Base-by-base conservation (phyloP, 2,329 filamentous ascomycete genomes). In the Truncatella angustata region DNA sequence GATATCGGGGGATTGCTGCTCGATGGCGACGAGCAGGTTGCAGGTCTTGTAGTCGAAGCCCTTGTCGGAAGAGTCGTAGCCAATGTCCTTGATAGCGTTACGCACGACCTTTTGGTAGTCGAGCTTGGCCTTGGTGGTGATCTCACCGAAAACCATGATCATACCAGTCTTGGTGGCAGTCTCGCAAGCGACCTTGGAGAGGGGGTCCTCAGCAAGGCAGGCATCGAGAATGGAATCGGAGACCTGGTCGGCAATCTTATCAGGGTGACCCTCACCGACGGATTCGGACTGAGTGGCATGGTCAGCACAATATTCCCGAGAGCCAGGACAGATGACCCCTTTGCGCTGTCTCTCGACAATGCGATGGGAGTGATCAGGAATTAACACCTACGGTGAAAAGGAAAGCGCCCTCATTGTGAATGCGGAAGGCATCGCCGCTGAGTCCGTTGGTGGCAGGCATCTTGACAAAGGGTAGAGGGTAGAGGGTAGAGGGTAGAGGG, bases 41-140 rank as follows among this genome's bases (percentile, higher is more conserved):
- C 89, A 93, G 64, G 94, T 99, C 88, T 97, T 97, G 91, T 97
- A 96, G 81, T 99, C 94, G 78, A 99, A 99, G 59, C 94, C 94
- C 87, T 99, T 99, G 67, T 84, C 81, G 52, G 94, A 97, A 76
- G 88, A 85, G 78, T 99, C 94, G 78, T 97, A 99, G 67, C 94
- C 94, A 70, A 99, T 99, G 72, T 96, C 93, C 85, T 96, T 93
- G 85, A 99, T 91, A 72, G 92, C 85, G 60, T 86, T 77, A 74
- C 94, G 93, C 74, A 99, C 91, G 67, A 97, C 82, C 82, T 92
- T 96, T 77, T 99, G 94, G 88, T 97, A 99, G 83, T 99, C 94
- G 66, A 97, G 80, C 64, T 80, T 82, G 76, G 93, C 87, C 81
- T 96, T 94, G 80, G 94, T 97, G 76, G 91, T 95, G 76, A 99